Evolutionary conservation across 495 filamentous ascomycete genomes (phyloP).

Genomic region (Lentithecium fluviatile): DNA sequence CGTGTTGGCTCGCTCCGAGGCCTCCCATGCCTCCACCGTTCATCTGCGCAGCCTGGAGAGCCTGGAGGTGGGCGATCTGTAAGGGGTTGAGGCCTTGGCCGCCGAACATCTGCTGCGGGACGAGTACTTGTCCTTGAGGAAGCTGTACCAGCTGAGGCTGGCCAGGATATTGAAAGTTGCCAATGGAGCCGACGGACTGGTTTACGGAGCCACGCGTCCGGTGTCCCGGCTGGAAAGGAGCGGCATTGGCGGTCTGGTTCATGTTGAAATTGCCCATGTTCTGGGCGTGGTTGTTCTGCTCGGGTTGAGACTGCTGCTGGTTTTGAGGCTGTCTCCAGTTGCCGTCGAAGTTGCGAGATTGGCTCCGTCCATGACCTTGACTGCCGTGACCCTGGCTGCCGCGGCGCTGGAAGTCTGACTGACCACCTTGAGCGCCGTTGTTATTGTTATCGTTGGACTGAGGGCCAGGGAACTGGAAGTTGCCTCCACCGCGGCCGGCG

Average conservation of each 20-base stretch:
- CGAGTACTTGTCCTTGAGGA: constrained; percentile 73
- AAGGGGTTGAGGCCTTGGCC: constrained; percentile 85
- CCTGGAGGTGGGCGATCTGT: constrained; percentile 87
- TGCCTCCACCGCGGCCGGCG: constrained; percentile 58
- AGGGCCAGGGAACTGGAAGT: constrained; percentile 67
- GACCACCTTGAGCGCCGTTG: constrained; percentile 41
- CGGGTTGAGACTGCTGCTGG: constrained; percentile 44
- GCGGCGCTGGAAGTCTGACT: constrained; percentile 69
- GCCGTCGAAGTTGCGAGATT: constrained; percentile 91
- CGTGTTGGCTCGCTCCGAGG: constrained; percentile 74
- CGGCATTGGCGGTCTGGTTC: constrained; percentile 49
- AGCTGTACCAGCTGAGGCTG: constrained; percentile 89
- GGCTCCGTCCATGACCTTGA: constrained; percentile 72
- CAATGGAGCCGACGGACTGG: constrained; percentile 81
- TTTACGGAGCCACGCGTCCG: constrained; percentile 80
- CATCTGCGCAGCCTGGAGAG: constrained; percentile 82
- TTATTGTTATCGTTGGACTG: constrained; percentile 55
- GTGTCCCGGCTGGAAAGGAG: constrained; percentile 86
- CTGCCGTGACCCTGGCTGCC: constrained; percentile 72
- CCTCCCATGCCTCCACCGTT: constrained; percentile 50
- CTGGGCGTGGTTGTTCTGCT: constrained; percentile 40
- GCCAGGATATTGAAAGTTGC: constrained; percentile 84
- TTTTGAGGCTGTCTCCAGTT: constrained; percentile 94
- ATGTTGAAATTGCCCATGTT: constrained; percentile 67
- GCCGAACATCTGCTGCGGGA: constrained; percentile 72